Evolutionary conservation across 2,329 filamentous ascomycete species (phyloP).

Genomic region (Colletotrichum coccodes): DNA sequence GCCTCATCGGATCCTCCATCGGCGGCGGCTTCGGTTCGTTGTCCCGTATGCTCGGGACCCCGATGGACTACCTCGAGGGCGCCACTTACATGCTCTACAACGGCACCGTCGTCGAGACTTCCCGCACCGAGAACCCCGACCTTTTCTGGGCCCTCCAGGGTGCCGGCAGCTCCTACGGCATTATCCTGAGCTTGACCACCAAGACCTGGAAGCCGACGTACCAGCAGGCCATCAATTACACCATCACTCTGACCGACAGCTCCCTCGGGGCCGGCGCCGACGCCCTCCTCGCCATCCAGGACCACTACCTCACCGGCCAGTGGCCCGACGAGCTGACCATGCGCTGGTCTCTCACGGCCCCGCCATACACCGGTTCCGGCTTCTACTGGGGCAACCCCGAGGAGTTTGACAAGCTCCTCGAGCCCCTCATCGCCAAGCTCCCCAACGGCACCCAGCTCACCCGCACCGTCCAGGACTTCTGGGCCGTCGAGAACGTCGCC

Average conservation of each 20-base stretch:
- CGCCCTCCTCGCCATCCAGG: conserved; percentile 30
- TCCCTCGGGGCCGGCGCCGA: conserved; percentile 17
- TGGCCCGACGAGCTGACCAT: conserved; percentile 32
- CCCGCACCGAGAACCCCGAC: conserved; percentile 30
- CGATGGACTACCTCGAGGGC: conserved; percentile 30
- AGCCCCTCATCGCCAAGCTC: conserved; percentile 25
- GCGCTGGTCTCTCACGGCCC: conserved; percentile 29
- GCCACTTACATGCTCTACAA: conserved; percentile 35
- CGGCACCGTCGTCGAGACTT: conserved; percentile 30
- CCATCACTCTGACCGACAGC: conserved; percentile 25
- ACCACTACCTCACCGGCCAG: conserved; percentile 20
- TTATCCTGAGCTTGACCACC: conserved; percentile 30
- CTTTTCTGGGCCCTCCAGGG: conserved; percentile 35
- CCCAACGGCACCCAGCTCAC: conserved; percentile 20
- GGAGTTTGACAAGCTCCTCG: conserved; percentile 28
- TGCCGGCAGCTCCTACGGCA: conserved; percentile 30
- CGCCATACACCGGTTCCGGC: conserved; percentile 24
- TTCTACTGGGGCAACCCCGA: conserved; percentile 34
- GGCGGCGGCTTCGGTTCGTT: conserved; percentile 33
- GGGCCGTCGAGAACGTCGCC: conserved; percentile 30
- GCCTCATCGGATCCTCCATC: conserved; percentile 27
- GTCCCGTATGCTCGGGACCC: conserved; percentile 30
- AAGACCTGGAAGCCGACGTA: conserved; percentile 26
- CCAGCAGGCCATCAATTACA: conserved; percentile 28
- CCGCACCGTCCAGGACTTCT: conserved; percentile 30